Percentiles rank a stretch among this genome's conserved stretches.
These are phyloP conservation scores for Blastocrithidia nonstop DNA, from an alignment of 208 protist species.

Conservation along the genomic window DNA sequence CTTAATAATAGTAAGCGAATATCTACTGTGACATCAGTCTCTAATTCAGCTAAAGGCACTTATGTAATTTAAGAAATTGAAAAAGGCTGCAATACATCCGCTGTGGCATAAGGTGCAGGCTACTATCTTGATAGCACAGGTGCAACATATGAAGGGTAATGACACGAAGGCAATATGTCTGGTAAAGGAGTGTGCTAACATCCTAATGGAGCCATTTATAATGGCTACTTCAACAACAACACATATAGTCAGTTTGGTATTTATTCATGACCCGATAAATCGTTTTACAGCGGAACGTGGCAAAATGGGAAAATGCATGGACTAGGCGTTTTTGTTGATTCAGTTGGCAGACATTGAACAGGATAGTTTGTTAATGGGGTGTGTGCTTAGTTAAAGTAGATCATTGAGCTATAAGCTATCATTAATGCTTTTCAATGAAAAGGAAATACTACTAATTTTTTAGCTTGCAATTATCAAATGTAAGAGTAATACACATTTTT, in stretches of 20 bases:
- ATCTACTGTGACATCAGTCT: conserved; percentile 27
- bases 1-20: conserved; percentile 51
- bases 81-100: conserved; percentile 7
- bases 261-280: conserved; percentile 80
- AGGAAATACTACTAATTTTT: too few relatives aligned
- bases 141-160: conserved; percentile 67
- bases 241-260: conserved; percentile 48
- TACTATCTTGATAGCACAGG: conserved; percentile 29
- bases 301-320: conserved; percentile 71
- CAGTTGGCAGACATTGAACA: conserved; percentile 45
- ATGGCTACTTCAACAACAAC: conserved; percentile 30
- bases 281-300: conserved; percentile 77
- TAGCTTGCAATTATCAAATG: too few relatives aligned
- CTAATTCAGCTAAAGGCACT: conserved; percentile 40
- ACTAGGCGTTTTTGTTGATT: conserved; percentile 60
- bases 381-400: too few relatives aligned
- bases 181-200: conserved; percentile 53
- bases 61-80: conserved; percentile 41
- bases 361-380: conserved; percentile 52
- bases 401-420: too few relatives aligned
- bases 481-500: too few relatives aligned
- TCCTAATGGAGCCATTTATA: conserved; percentile 46
- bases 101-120: conserved; percentile 13
- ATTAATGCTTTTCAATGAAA: too few relatives aligned
- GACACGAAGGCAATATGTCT: conserved; percentile 54